Base-by-base conservation (phyloP, 495 filamentous ascomycete species). In the Hypoxylon fuscum region DNA sequence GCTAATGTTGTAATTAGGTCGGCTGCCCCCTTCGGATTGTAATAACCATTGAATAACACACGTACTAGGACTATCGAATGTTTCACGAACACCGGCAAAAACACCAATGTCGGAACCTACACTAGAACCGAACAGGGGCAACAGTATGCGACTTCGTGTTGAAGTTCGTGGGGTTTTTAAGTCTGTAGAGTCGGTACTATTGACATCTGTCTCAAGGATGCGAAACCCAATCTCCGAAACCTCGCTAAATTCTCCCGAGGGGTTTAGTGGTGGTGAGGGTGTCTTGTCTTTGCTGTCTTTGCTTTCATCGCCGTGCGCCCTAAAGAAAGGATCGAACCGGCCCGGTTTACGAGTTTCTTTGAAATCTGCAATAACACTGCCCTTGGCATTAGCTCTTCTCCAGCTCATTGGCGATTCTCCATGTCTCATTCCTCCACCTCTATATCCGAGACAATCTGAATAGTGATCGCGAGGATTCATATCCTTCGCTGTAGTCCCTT, bases 1-100 rank as follows among this genome's bases (percentile, higher is more conserved):
- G 3, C 3, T 23, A 21, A 62, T 12, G 31, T 23, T 62, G 32
- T 62, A 62, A 11, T 62, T 62, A 15, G 59, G 38, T 14, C 59
- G 41, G 7, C 54, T 42, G 8, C 6, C 43, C 2, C 29, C 23
- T 8, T 55, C 58, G 29, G 10, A 3, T n/a, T n/a, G n/a, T n/a
- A n/a, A 5, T 15, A 32, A 7, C 20, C 7, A 14, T 31, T 11
- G 23, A 47, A 9, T 9, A 27, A 2, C 10, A 29, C 46, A 49
- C 15, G 46, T 1, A 14, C 22, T 35, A 1, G 9, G 14, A 12
- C 9, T 8, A 1, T 20, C n/a, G 46, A 49, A 35, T 35, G 35
- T 34, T 14, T 11, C 14, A 0, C 9, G 23, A 5, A 49, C 14
- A 3, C 46, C 46, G 3, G 1, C 4, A 23, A 49, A 49, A 2